Base-by-base conservation (phyloP, 2,329 filamentous ascomycete species). In the Fusarium abutilonis region DNA sequence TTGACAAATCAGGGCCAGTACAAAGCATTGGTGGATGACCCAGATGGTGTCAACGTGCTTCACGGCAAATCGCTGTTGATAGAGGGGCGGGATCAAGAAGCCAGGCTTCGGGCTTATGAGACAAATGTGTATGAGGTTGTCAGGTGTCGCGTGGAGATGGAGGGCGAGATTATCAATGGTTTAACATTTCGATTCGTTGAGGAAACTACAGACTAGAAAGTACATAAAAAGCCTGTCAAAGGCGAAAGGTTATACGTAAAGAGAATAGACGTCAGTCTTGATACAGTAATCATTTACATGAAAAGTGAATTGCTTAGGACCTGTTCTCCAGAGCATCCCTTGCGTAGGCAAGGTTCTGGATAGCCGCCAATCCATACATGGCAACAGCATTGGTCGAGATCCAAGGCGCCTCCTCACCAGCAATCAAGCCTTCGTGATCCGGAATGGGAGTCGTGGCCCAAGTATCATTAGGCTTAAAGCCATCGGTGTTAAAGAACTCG, bases 331-430 rank as follows among this genome's bases (percentile, higher is more conserved):
- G 54, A 3, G 62, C 44, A 9, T 71, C 57, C 32, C 63, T 65
- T 1, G 51, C 71, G 31, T 78, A 66, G 3, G 82, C 82, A 63
- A 88, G 61, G 49, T 85, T 81, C 66, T 84, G 81, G 54, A 88
- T 86, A 0, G 79, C 83, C 2, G 83, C 81, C 45, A 87, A 61
- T 1, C 85, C 85, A 69, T 86, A 88, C 56, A 83, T 76, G 0
- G 84, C 83, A 6, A 80, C 77, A 38, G 82, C 82, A 63, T 87
- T 87, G 0, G 85, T 86, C 2, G 79, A 78, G 1, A 88, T 64
- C 84, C 85, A 88, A 0, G 75, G 70, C 0, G 83, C 84, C 71
- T 88, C 84, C 15, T 86, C 80, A 0, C 85, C 77, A 0, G 80
- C 76, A 3, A 75, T 67, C 9, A 86, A 63, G 2, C 81, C 80